Evolutionary conservation across 1,284 basidiomycete species (phyloP).

Genomic region (Trichosporon ovoides): DNA sequence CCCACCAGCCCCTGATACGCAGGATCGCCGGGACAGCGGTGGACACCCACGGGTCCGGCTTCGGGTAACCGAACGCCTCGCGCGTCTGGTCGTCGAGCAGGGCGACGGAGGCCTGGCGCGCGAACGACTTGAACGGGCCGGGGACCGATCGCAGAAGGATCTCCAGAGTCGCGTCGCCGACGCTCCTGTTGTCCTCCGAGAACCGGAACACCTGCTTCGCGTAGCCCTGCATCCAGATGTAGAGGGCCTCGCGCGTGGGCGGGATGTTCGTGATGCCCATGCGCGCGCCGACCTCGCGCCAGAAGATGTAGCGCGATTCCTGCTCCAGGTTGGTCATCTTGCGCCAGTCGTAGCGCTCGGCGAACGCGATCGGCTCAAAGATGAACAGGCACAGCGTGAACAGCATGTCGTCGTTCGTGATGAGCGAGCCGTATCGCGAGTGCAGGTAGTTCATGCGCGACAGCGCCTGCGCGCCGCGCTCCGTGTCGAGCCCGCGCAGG

Average conservation of each 20-base stretch:
- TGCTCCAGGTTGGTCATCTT: constrained; percentile 5
- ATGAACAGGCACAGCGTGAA: constrained; percentile 12
- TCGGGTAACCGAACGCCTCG: constrained; percentile 10
- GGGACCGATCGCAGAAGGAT: constrained; percentile 6
- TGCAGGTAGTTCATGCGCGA: constrained; percentile 15
- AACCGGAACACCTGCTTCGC: not conserved
- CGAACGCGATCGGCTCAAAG: constrained; percentile 7
- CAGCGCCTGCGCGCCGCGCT: constrained; percentile 7
- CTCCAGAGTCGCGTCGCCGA: constrained; percentile 10
- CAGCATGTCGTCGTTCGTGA: constrained; percentile 16
- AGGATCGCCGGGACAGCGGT: constrained; percentile 1
- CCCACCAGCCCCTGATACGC: not conserved
- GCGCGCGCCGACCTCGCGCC: constrained; percentile 16
- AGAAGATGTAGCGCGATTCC: constrained; percentile 15
- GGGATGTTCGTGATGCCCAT: constrained; percentile 16
- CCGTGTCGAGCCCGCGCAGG: constrained; percentile 9
- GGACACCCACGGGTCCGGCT: not conserved
- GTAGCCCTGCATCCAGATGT: constrained; percentile 6
- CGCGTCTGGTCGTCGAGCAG: constrained; percentile 9
- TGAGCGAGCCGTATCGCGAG: constrained; percentile 9
- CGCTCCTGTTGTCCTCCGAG: constrained; percentile 6
- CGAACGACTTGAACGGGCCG: not conserved
- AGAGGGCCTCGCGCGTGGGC: constrained; percentile 7
- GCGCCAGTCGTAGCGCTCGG: constrained; percentile 9
- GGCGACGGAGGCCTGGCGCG: not conserved